Base-by-base conservation (phyloP, 1,139 yeast genomes). In the Suhomyces bolitotheri region DNA sequence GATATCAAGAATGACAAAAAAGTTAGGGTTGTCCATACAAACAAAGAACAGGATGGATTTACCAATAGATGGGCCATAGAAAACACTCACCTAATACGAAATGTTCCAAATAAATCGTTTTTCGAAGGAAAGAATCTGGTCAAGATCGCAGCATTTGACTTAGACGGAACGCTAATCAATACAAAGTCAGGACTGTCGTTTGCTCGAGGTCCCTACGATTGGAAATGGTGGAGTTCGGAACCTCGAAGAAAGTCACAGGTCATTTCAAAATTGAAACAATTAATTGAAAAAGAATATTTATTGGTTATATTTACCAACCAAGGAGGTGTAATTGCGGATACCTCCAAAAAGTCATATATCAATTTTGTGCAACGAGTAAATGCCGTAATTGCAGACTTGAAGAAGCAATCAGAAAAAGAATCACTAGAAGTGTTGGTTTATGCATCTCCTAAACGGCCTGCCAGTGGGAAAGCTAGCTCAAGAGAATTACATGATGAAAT, bases 221-320 rank as follows among this genome's bases (percentile, higher is more conserved):
- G 96, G 96, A 62, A 63, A 48, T 83, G 87, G 79, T 68, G 76
- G 55, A 60, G 58, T 12, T 26, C 39, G 49, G 4, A 48, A 48
- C 14, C 39, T 27, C 14, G 30, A 19, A n/a, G 11, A 4, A 39
- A 43, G 13, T 41, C 52, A 8, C 34, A 27, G 4, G 66, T 71
- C 4, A 36, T 56, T 0, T 43, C 51, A 5, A 65, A 50, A 33
- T 53, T 77, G 16, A 45, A 49, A 10, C 38, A 52, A 15, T 42
- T 60, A 8, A 34, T 50, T 2, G 45, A 52, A 1, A 46, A 57
- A 5, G 54, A 56, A 4, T 66, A 64, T 43, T 24, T 71, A 1
- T 56, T 88, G 4, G 92, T 81, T 10, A 73, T 92, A 2, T 86
- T 92, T 54, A 78, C 97, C 3, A 92, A 92, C 53, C 98, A 92